A percentile compares a stretch with the other conserved stretches of the same genome.
These are phyloP conservation scores for Ochromonas danica DNA, from an alignment of 108 stramenopile species.

Conservation along the genomic window DNA sequence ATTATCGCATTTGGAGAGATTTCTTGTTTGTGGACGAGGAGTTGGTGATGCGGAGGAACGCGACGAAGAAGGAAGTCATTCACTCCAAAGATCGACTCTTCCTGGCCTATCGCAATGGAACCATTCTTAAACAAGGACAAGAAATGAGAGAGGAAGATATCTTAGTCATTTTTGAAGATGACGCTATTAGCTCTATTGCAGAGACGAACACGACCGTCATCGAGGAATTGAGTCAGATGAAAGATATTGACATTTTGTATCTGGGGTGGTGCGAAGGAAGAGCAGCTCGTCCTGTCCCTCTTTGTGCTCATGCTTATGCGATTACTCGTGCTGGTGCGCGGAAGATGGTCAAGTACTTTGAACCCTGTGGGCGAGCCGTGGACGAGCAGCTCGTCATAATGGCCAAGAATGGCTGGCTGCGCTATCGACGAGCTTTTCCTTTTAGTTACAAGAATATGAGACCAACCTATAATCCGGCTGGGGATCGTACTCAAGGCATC, in stretches of 20 bases:
- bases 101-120: neutral
- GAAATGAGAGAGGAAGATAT: neutral
- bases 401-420: conserved; percentile 11
- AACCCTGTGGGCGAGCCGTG: conserved; percentile 10
- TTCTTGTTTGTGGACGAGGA: neutral
- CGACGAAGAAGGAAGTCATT: neutral
- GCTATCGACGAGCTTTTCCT: neutral
- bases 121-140: neutral
- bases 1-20: conserved; percentile 22
- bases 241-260: neutral
- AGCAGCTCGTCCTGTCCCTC: neutral
- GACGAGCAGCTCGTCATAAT: neutral
- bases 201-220: neutral
- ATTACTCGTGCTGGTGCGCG: neutral
- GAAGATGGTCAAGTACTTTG: neutral
- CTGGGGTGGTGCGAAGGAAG: conserved; percentile 19
- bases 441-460: neutral
- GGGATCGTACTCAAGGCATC: neutral
- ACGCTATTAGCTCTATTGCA: neutral
- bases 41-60: neutral
- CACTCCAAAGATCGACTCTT: neutral
- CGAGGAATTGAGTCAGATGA: neutral
- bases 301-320: conserved; percentile 9
- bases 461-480: neutral
- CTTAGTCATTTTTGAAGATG: conserved; percentile 11